These are phyloP conservation scores for Oxyria digyna DNA, from an alignment of 148 eudicot genomes.

Conservation along the genomic window DNA sequence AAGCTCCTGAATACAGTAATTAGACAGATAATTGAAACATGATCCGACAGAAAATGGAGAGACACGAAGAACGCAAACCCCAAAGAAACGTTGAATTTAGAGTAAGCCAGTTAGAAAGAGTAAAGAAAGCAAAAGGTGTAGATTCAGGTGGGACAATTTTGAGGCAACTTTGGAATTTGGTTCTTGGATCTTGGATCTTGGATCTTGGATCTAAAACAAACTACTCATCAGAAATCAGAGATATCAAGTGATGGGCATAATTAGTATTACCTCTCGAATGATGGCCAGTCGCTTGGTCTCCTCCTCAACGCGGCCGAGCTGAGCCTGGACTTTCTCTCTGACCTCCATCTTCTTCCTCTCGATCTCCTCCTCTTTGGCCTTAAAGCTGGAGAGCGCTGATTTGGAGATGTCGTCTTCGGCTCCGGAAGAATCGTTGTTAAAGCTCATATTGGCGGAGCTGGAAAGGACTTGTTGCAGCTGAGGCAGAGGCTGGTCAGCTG, in stretches of 20 bases:
- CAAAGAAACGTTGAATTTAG: neutral
- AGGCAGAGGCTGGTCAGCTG: neutral
- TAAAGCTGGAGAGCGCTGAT: constrained; percentile 6
- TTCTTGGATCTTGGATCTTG: neutral
- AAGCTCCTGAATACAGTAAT: constrained; percentile 4
- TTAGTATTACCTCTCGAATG: constrained; percentile 54
- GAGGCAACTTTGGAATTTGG: neutral
- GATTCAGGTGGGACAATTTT: no score
- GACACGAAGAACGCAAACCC: neutral
- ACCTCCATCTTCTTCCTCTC: constrained; percentile 72
- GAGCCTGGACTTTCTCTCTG: constrained; percentile 55
- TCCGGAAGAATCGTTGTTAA: neutral
- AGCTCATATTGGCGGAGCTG: constrained; percentile 5
- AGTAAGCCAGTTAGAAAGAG: neutral
- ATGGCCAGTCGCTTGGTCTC: constrained; percentile 79
- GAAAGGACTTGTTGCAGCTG: constrained; percentile 4
- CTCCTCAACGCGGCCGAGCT: constrained; percentile 70
- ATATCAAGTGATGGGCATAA: no score
- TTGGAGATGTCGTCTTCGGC: constrained; percentile 5
- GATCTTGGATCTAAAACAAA: no score
- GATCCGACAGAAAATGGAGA: neutral
- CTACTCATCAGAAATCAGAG: no score
- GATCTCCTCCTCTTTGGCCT: constrained; percentile 76
- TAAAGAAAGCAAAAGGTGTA: no score
- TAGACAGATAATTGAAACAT: neutral